Percentiles rank a stretch among this genome's conserved stretches.
These are phyloP conservation scores for Globisporangium abappressorium DNA, from an alignment of 352 stramenopile genomes.

Conservation along the genomic window DNA sequence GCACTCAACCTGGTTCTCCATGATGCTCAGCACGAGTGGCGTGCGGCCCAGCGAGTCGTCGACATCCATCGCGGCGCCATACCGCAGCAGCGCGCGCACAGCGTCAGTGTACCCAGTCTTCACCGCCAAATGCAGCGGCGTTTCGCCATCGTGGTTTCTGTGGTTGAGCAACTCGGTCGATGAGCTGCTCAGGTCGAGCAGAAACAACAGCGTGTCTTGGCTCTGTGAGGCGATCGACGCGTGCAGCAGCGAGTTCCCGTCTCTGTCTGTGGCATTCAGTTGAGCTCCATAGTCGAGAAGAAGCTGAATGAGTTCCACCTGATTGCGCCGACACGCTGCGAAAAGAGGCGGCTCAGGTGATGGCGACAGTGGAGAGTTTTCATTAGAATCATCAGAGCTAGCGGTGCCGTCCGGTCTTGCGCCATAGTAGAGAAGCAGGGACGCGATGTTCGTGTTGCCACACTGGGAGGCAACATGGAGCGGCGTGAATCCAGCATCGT, in stretches of 20 bases:
- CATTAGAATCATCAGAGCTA: background rate
- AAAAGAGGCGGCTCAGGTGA: constrained; percentile 31
- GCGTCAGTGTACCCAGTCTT: constrained; percentile 39
- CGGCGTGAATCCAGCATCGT: constrained; percentile 33
- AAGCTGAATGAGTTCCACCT: constrained; percentile 40
- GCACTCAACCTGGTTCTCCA: constrained; percentile 69
- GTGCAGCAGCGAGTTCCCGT: constrained; percentile 87
- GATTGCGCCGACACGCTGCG: constrained; percentile 38
- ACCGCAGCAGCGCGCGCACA: constrained; percentile 37
- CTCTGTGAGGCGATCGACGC: constrained; percentile 78
- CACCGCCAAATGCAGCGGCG: constrained; percentile 85
- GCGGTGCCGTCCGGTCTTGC: constrained; percentile 28
- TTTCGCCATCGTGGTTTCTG: constrained; percentile 87
- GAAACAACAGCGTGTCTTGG: constrained; percentile 62
- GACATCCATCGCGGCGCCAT: constrained; percentile 37
- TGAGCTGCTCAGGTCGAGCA: constrained; percentile 37
- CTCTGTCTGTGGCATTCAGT: constrained; percentile 69
- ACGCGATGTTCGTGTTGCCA: constrained; percentile 35
- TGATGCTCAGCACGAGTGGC: constrained; percentile 60
- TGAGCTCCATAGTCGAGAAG: constrained; percentile 50
- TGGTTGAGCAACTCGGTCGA: constrained; percentile 71
- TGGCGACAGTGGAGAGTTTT: background rate
- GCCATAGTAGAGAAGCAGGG: constrained; percentile 49
- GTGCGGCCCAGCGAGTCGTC: constrained; percentile 62
- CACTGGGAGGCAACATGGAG: constrained; percentile 53